These are phyloP conservation scores for Peribolospora kevripleyi DNA, from an alignment of 768 basidiomycete species.

Conservation along the genomic window DNA sequence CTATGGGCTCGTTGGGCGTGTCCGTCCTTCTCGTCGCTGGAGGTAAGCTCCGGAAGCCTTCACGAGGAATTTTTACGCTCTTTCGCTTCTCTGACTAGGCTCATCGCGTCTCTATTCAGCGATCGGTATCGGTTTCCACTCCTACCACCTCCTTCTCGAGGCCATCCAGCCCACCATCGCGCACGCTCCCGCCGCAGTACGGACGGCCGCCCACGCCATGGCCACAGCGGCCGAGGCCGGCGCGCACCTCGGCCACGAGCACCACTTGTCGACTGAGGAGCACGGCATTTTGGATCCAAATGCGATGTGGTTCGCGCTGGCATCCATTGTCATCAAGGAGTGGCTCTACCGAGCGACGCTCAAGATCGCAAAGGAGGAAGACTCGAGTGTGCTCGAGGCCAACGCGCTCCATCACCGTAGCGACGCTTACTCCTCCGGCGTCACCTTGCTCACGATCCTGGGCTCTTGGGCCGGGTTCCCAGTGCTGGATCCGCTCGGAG, in stretches of 20 bases:
- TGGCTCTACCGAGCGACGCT: slow-evolving; percentile 47
- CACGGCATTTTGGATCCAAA: slow-evolving; percentile 50
- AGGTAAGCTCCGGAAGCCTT: slow-evolving; percentile 18
- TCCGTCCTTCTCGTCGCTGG: neutral
- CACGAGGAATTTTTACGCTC: neutral
- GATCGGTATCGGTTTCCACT: slow-evolving; percentile 48
- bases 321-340: slow-evolving; percentile 63
- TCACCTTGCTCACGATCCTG: slow-evolving; percentile 76
- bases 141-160: slow-evolving; percentile 55
- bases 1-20: neutral
- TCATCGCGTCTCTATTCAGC: slow-evolving; percentile 11
- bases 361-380: slow-evolving; percentile 70
- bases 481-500: slow-evolving; percentile 79
- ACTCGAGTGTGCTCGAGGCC: slow-evolving; percentile 73
- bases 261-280: slow-evolving; percentile 18
- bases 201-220: slow-evolving; percentile 4
- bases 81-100: slow-evolving; percentile 2
- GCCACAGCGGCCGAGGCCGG: slow-evolving; percentile 18
- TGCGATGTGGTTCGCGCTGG: slow-evolving; percentile 84
- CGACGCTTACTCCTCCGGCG: slow-evolving; percentile 76
- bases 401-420: slow-evolving; percentile 96
- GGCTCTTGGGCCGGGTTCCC: slow-evolving; percentile 53
- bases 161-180: slow-evolving; percentile 39
- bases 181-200: neutral
- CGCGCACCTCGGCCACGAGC: neutral